Conservation (phyloP, 108 stramenopile genomes). For the Bacterosira constricta region DNA sequence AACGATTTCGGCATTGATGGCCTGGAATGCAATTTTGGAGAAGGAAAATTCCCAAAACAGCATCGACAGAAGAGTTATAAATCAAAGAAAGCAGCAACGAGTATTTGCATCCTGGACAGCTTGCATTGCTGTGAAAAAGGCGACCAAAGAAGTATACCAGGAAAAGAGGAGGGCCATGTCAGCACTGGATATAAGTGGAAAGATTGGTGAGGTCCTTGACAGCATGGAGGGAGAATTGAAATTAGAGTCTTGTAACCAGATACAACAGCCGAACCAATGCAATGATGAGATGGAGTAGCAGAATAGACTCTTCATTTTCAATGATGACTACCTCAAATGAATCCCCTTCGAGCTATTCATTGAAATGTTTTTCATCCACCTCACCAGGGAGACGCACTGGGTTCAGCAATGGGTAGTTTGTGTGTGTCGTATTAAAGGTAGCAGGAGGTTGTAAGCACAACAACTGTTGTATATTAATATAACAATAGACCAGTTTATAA, state of each 20-base stretch:
- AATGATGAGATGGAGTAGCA: too few species aligned
- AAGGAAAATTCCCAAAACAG: constrained; percentile 1
- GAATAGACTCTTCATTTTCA: too few species aligned
- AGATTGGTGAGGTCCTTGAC: constrained; percentile 66
- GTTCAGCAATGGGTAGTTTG: too few species aligned
- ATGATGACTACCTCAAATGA: too few species aligned
- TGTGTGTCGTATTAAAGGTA: too few species aligned
- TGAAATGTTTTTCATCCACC: too few species aligned
- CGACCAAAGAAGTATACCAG: constrained; percentile 74
- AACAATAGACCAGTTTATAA: too few species aligned
- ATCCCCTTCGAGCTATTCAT: too few species aligned
- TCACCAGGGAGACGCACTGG: too few species aligned
- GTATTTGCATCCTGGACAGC: constrained; percentile 72
- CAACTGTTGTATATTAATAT: too few species aligned
- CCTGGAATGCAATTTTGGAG: constrained; percentile 74
- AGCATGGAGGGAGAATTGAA: constrained; percentile 52
- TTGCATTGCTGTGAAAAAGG: constrained; percentile 71
- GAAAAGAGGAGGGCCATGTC: constrained; percentile 81
- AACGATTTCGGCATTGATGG: constrained; percentile 73
- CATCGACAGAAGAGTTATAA: neutral
- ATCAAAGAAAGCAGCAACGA: constrained; percentile 15
- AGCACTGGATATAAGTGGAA: constrained; percentile 80
- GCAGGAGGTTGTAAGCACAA: too few species aligned
- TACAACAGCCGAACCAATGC: neutral
- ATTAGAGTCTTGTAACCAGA: neutral